Base-by-base conservation (phyloP, 495 filamentous ascomycete genomes). In the Corynascus novoguineensis region DNA sequence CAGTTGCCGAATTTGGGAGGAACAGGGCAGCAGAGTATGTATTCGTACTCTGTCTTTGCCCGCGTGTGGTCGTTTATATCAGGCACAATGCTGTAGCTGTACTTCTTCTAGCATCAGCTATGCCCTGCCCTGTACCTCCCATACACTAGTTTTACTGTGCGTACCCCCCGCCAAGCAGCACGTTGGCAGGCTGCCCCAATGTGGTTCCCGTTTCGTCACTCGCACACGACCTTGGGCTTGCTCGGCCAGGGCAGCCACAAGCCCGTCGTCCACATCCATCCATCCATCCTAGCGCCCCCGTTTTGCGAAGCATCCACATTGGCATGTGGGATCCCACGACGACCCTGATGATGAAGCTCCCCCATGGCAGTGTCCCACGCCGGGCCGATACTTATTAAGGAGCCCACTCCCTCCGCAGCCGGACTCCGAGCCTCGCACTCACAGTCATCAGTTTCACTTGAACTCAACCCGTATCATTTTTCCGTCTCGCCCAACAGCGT, bases 201-300 rank as follows among this genome's bases (percentile, higher is more conserved):
- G 57, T 52, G 64, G 57, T 50, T 53, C 62, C 56, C 45, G 53
- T 64, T 67, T 67, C 61, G 67, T 66, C 65, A 64, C 59, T 60
- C 54, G 28, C 28, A 29, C 59, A 53, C 31, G 47, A 38, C 58
- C 38, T 64, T 50, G 53, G n/a, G 35, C 57, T 50, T 34, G 47
- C 40, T 44, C 29, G 47, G 27, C 24, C 47, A 38, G 59, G 53
- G 53, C 53, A 57, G 59, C 52, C 44, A 50, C 52, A 42, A 52
- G 44, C 27, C 41, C 21, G 44, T 46, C 52, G 46, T 52, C 48
- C n/a, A n/a, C n/a, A n/a, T n/a, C n/a, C n/a, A n/a, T n/a, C n/a
- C 59, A 31, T 51, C 53, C 46, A 53, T 25, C 58, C 55, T 63
- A 57, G 62, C 59, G 65, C 60, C 65, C n/a, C 61, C 59, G 55